phyloP scores from a whole-genome alignment of 192 early-diverging fungal species.

The Backusella sp. region DNA sequence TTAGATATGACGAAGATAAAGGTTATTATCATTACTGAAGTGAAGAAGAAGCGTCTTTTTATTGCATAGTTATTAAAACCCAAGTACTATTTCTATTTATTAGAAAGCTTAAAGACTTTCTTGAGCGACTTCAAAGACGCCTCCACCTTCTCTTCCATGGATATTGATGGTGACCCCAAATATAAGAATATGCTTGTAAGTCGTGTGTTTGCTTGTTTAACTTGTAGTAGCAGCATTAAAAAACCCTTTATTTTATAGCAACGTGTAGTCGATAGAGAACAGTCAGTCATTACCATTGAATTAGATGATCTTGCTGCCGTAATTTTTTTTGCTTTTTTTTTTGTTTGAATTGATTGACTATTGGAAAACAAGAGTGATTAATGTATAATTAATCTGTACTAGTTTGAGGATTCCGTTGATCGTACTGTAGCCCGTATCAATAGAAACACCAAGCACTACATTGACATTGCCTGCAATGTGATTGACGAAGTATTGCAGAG shows the following conservation, averaged over 20 bases:
- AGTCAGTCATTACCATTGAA: conserved; percentile 59
- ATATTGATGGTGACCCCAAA: conserved; percentile 28
- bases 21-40: conserved; percentile 7
- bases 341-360: neutral
- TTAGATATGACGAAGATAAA: conserved; percentile 31
- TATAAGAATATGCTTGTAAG: conserved; percentile 47
- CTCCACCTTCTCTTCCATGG: conserved; percentile 10
- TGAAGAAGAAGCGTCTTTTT: neutral
- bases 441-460: conserved; percentile 85
- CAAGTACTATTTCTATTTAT: neutral
- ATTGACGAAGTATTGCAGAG: conserved; percentile 64
- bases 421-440: conserved; percentile 67
- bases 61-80: neutral
- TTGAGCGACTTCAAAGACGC: neutral
- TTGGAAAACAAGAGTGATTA: neutral
- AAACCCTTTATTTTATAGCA: conserved; percentile 39
- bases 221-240: neutral
- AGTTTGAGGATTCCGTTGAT: conserved; percentile 40
- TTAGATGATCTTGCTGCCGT: conserved; percentile 66
- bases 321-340: neutral
- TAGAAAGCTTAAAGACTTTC: conserved; percentile 12
- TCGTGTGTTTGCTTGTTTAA: neutral
- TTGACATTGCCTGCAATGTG: conserved; percentile 72
- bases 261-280: conserved; percentile 60
- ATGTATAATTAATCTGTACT: neutral